Base-by-base conservation (phyloP, 1,284 basidiomycete genomes). In the Cerioporus squamosus region DNA sequence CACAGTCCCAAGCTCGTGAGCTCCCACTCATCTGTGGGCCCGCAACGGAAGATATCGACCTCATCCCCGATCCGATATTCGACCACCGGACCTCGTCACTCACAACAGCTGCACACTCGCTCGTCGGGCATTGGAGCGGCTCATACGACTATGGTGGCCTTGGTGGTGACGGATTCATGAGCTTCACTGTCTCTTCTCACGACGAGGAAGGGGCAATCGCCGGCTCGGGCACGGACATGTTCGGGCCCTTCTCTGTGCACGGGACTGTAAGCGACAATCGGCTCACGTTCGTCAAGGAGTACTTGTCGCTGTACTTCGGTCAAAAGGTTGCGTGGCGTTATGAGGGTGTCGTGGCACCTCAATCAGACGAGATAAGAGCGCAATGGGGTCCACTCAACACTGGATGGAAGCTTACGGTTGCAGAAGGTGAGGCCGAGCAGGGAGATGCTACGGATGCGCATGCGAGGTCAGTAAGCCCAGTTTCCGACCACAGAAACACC, bases 71-170 rank as follows among this genome's bases (percentile, higher is more conserved):
- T 14, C 18, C 23, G 15, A 47, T 17, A 20, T 20, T 26, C 3
- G 15, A 49, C 14, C 17, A 48, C 10, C 22, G 20, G 14, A 40
- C 26, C 12, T 42, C 3, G 10, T 17, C 36, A 15, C 3, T 23
- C 22, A 15, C 17, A 2, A 23, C 15, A 15, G 15, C 14, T 33
- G 2, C 24, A 1, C 29, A 20, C 4, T 43, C 48, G 0, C 38
- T 59, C 15, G 29, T 59, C 36, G 57, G 57, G 2, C 52, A 59
- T 22, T 59, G 57, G 57, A 44, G 44, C 22, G 57, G 57, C 10
- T 1, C 18, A 6, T 54, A 47, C 22, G 26, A 46, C 2, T 36
- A 36, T 6, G 33, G 15, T 1, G 15, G 15, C 5, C 33, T 1
- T 9, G 43, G 33, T 5, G 45, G n/a, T 3, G 47, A 53, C 20